These are phyloP conservation scores for Pseudoturritis turrita DNA, from an alignment of 345 rosid species.

Conservation along the genomic window DNA sequence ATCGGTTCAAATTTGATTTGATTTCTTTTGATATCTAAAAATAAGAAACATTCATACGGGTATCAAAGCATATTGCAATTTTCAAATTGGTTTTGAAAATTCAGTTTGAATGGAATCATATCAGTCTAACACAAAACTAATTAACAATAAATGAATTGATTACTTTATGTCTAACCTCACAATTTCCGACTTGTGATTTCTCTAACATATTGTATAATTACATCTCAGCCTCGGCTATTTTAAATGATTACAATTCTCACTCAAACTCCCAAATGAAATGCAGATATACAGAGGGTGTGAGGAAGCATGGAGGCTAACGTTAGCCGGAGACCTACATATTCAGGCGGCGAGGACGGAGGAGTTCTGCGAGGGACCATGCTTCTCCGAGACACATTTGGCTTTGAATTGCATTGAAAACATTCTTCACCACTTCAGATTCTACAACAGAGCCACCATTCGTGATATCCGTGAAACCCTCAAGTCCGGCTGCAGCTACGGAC, in stretches of 20 bases:
- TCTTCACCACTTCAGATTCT: slow-evolving; percentile 54
- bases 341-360: slow-evolving; percentile 36
- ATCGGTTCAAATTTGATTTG: too few relatives aligned
- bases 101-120: too few relatives aligned
- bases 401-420: slow-evolving; percentile 61
- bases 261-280: not conserved
- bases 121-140: too few relatives aligned
- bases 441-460: slow-evolving; percentile 60
- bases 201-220: not conserved
- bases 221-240: not conserved
- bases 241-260: not conserved
- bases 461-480: slow-evolving; percentile 58
- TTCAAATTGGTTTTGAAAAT: too few relatives aligned
- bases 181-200: too few relatives aligned
- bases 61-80: too few relatives aligned
- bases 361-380: slow-evolving; percentile 80
- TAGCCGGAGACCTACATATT: slow-evolving; percentile 57
- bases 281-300: slow-evolving; percentile 73
- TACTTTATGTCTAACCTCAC: too few relatives aligned
- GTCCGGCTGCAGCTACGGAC: slow-evolving; percentile 74
- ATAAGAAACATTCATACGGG: too few relatives aligned
- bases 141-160: too few relatives aligned
- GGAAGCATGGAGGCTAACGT: slow-evolving; percentile 59
- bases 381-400: slow-evolving; percentile 64
- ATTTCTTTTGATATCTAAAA: too few relatives aligned